Evolutionary conservation across 1,139 yeast species (phyloP), one percentile per base, ranked within the genome.

Genomic region (Tardiomyces digboiensis): DNA sequence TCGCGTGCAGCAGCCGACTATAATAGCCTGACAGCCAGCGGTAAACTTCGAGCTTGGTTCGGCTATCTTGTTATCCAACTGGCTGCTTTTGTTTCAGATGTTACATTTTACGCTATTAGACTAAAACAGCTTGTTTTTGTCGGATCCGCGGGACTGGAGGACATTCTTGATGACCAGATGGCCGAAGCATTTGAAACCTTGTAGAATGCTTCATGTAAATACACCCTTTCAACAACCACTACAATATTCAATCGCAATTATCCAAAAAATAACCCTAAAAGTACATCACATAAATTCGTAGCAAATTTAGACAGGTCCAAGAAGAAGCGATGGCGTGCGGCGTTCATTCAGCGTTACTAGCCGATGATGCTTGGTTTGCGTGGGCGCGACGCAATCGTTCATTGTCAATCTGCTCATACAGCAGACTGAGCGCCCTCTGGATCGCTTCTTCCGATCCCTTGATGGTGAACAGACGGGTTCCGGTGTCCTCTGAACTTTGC

Each of bases 391-490:
- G 33, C 5, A 5, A 16, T 5, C 33, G 33, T 59, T 85, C 91
- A 61, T 4, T n/a, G 6, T 33, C 37, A 4, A 84, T 73, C 61
- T 85, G 86, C 60, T 81, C 81, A 54, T 78, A 76, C 62, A 85
- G 70, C 62, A 83, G 70, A 46, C 70, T 71, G 52, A 82, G 69
- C 10, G 94, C 94, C 57, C 75, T 79, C 49, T 82, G 87, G 48
- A 80, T 82, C 38, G 82, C 76, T 46, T 70, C 71, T 29, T 75
- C 65, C 38, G 80, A 66, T 42, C 96, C 95, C 39, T 76, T 68
- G 48, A 88, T 75, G 23, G 91, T 83, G 61, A 88, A 86, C 39
- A 74, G 67, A 54, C 96, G 72, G 58, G 81, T 83, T 36, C 74
- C 74, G 48, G 76, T 69, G 39, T 76, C 80, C 41, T 64, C 65